Evolutionary conservation across 2,329 filamentous ascomycete species (phyloP).

Genomic region (Neofusicoccum ribis): DNA sequence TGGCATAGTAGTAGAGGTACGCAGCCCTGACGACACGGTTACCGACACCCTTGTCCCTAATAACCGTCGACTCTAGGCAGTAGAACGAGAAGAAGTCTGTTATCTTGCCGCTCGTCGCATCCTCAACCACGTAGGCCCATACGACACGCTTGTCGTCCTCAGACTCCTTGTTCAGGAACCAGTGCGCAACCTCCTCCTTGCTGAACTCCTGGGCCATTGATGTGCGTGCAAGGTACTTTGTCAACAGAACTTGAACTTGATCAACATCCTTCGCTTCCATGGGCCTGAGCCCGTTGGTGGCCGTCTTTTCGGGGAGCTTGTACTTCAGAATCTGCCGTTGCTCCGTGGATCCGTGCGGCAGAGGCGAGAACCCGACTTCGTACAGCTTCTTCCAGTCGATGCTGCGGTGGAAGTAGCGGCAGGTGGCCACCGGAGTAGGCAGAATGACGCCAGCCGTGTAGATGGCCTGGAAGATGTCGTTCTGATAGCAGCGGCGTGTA

Average conservation of each 20-base stretch:
- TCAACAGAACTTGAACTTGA: slow-evolving; percentile 71
- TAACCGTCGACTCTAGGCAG: slow-evolving; percentile 87
- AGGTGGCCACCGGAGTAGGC: slow-evolving; percentile 88
- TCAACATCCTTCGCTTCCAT: slow-evolving; percentile 81
- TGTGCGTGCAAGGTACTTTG: slow-evolving; percentile 75
- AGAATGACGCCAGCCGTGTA: slow-evolving; percentile 92
- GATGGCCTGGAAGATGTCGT: slow-evolving; percentile 89
- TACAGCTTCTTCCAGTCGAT: slow-evolving; percentile 96
- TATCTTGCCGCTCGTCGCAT: slow-evolving; percentile 70
- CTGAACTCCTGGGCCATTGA: slow-evolving; percentile 82
- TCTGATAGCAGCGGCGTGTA: slow-evolving; percentile 84
- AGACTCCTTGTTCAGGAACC: slow-evolving; percentile 74
- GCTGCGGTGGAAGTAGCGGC: slow-evolving; percentile 91
- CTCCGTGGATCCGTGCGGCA: slow-evolving; percentile 81
- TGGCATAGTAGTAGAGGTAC: slow-evolving; percentile 97
- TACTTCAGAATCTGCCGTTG: slow-evolving; percentile 84
- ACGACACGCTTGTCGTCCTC: slow-evolving; percentile 69
- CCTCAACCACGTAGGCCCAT: slow-evolving; percentile 88
- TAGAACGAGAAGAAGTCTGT: slow-evolving; percentile 99
- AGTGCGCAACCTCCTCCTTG: slow-evolving; percentile 81
- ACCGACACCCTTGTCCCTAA: slow-evolving; percentile 65
- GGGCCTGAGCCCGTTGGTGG: slow-evolving; percentile 71
- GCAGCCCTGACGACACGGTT: slow-evolving; percentile 82
- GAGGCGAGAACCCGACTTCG: slow-evolving; percentile 88
- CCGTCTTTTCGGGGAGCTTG: slow-evolving; percentile 72